Percentiles rank a stretch among this genome's conserved stretches.
These are phyloP conservation scores for Leccinum disarticulatum DNA, from an alignment of 768 basidiomycete species.

Conservation along the genomic window DNA sequence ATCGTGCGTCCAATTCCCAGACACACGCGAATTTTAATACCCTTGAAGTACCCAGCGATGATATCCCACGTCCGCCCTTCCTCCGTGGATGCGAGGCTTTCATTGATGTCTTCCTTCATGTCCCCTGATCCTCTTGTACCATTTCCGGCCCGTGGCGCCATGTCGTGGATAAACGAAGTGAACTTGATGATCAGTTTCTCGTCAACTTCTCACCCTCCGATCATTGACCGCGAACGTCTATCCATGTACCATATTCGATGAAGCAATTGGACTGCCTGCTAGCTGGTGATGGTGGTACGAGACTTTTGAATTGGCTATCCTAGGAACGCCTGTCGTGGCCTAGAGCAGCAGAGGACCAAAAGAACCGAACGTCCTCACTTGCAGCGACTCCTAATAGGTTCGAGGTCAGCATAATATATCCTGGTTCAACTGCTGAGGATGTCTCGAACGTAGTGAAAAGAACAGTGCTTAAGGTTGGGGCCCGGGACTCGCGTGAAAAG, in stretches of 20 bases:
- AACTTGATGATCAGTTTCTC: background rate
- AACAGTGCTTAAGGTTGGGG: background rate
- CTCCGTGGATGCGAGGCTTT: background rate
- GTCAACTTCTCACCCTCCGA: background rate
- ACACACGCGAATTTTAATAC: background rate
- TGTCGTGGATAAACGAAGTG: background rate
- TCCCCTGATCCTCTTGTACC: background rate
- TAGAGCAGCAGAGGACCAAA: background rate
- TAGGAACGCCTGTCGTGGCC: background rate
- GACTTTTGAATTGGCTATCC: background rate
- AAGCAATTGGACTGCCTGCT: background rate
- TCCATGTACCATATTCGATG: background rate
- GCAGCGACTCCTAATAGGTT: background rate
- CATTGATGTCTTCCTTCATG: background rate
- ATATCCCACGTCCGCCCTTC: background rate
- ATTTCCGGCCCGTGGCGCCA: background rate
- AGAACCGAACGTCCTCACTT: background rate
- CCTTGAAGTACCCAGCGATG: background rate
- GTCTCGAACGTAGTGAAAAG: background rate
- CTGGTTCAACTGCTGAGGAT: background rate
- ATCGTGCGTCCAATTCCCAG: background rate
- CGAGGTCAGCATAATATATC: background rate
- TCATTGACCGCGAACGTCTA: background rate
- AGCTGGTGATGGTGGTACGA: background rate
- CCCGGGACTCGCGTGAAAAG: background rate